Base-by-base conservation (phyloP, 768 basidiomycete species). In the Lentinula detonsa region DNA sequence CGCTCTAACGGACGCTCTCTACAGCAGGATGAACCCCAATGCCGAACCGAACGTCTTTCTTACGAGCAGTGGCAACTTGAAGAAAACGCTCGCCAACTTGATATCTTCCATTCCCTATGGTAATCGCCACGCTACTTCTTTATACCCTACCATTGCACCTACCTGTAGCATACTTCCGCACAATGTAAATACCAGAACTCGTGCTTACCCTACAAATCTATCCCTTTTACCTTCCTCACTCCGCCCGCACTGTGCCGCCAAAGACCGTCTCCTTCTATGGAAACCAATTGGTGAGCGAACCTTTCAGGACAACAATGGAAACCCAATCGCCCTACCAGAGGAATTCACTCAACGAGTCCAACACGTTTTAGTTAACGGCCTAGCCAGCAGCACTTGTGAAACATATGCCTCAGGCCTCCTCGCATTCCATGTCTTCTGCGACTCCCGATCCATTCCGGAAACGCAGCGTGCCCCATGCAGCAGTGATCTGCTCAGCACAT, bases 361-460 rank as follows among this genome's bases (percentile, higher is more conserved):
- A 0, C 55, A 62, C 0, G 70, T 76, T 0, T 64, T 1, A 39
- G 46, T 0, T 68, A 70, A 0, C 78, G 72, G 74, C 68, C 66
- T 23, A 23, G 23, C 23, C 2, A 23, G 1, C 23, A 23, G 23
- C 23, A 23, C 23, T 3, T 23, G 23, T 0, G 62, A 67, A 2
- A 56, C 0, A 58, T 74, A 0, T 76, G 23, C 23, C 23, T 23
- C 23, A 2, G 23, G 79, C 0, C 67, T 83, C 0, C 66, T 79
- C 0, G 60, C 68, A 0, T 83, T 51, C 46, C 80, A 82, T 28
- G 64, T 74, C 0, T 80, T 73, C 54, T 81, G 80, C 54, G 75
- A 78, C 61, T 7, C 39, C 0, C 59, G 62, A 3, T 23, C 33
- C 2, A 66, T 80, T 1, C 58, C 73, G 1, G 79, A 83, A 51